A percentile compares a stretch with the other conserved stretches of the same genome.
phyloP scores from a whole-genome alignment of 257 asterid species.

The Rubia yunnanensis region DNA sequence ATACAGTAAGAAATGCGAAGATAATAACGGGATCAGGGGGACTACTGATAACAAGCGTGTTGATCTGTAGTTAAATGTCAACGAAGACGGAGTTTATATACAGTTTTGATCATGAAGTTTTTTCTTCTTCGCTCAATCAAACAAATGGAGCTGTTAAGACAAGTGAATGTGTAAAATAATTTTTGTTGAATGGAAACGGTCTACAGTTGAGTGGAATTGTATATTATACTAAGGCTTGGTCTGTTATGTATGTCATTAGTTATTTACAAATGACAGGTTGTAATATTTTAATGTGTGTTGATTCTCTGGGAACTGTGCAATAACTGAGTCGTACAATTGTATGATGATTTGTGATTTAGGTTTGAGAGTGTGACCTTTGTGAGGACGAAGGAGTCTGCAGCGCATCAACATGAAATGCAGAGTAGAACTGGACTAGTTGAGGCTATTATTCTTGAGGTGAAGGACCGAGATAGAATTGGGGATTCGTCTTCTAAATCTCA shows the following conservation, averaged over 20 bases:
- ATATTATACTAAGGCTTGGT: neutral
- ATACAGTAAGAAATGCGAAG: no score
- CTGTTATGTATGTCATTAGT: neutral
- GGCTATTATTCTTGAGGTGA: slow-evolving; percentile 33
- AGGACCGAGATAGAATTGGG: slow-evolving; percentile 30
- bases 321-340: neutral
- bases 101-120: no score
- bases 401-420: slow-evolving; percentile 24
- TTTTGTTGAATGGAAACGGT: no score
- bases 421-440: slow-evolving; percentile 29
- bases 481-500: slow-evolving; percentile 20
- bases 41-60: no score
- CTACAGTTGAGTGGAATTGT: neutral
- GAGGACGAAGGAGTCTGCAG: slow-evolving; percentile 26
- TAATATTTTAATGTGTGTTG: neutral
- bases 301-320: neutral
- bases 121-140: no score
- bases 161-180: no score
- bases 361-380: slow-evolving; percentile 25
- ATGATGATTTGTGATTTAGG: slow-evolving; percentile 14
- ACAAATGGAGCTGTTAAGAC: no score
- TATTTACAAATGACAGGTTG: neutral
- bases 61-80: no score
- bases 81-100: no score
- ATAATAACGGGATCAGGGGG: no score